Evolutionary conservation across 2,329 filamentous ascomycete species (phyloP).

Genomic region (Biscogniauxia marginata): DNA sequence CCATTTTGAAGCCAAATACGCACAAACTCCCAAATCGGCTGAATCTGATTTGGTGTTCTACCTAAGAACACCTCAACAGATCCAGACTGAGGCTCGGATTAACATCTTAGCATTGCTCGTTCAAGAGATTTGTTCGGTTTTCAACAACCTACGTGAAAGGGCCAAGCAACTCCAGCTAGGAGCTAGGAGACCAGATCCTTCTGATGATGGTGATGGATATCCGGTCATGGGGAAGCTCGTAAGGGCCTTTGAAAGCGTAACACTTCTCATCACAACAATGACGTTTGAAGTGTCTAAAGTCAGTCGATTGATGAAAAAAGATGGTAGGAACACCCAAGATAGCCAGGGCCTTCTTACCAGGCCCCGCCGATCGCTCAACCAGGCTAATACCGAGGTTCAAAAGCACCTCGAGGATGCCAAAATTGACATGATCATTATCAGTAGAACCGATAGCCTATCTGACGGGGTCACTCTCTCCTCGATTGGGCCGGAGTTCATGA

Average conservation of each 20-base stretch:
- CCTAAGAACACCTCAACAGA: slow-evolving; percentile 2
- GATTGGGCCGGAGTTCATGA: slow-evolving; percentile 12
- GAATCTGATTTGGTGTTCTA: not conserved
- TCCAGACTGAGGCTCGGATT: slow-evolving; percentile 5
- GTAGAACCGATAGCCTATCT: slow-evolving; percentile 1
- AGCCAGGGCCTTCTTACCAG: not conserved
- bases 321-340: not conserved
- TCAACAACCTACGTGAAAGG: not conserved
- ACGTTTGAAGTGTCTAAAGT: not conserved
- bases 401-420: slow-evolving; percentile 8
- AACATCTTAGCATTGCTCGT: slow-evolving; percentile 2
- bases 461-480: slow-evolving; percentile 4
- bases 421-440: slow-evolving; percentile 9
- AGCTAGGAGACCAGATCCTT: not conserved
- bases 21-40: not conserved
- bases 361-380: not conserved
- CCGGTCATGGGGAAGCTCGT: slow-evolving; percentile 10
- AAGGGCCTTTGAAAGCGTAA: slow-evolving; percentile 7
- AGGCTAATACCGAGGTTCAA: not conserved
- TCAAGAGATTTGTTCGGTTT: not conserved
- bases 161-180: slow-evolving; percentile 3
- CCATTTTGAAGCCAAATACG: not conserved
- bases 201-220: slow-evolving; percentile 2
- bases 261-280: slow-evolving; percentile 1
- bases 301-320: not conserved